Evolutionary conservation across 2,329 filamentous ascomycete genomes (phyloP), one percentile per base, ranked within the genome.

Genomic region (Hymenotorrendiella dingleyae): DNA sequence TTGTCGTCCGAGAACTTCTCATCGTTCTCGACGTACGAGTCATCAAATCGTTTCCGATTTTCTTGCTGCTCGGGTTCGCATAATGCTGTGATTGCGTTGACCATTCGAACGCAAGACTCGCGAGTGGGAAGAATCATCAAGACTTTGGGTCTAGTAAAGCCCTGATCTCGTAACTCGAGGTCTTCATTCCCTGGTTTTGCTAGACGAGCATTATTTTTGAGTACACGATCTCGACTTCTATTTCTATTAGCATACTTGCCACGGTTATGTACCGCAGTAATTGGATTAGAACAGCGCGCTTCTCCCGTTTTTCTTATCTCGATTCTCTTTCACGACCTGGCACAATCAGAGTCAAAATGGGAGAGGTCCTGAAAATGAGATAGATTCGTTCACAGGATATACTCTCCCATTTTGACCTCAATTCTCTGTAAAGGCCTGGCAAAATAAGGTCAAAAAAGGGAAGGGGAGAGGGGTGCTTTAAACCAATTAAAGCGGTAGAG

Each of bases 111-210:
- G 53, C 88, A 94, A 0, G 89, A 83, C 58, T 96, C 82, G 42
- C 90, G 80, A 0, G 93, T 97, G 3, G 93, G 91, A 1, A 96
- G 70, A 14, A 98, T 72, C 62, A 97, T 86, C 16, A 98, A 74
- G 6, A 96, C 83, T 61, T 97, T 97, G 6, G 93, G 93, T 4
- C 93, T 74, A 0, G 91, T 96, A 64, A 96, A 98, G 0, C 93
- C 93, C 65, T 98, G 93, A 54, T 98, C 93, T 50, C 89, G 80
- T 14, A 89, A 71, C 53, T 95, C 88, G 4, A 85, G 67, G 27
- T 86, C 82, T 12, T 74, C 68, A 27, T 76, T 74, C 4, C 78
- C 73, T 41, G 84, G 78, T 54, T 81, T 82, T 8, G 83, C 72
- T 9, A 94, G 66, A 50, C 82, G 86, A 41, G 85, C 78, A 59